Percentiles rank a stretch among this genome's conserved stretches.
Evolutionary conservation across 371 early-diverging fungal genomes (phyloP).

Genomic region (Apophysomyces variabilis): DNA sequence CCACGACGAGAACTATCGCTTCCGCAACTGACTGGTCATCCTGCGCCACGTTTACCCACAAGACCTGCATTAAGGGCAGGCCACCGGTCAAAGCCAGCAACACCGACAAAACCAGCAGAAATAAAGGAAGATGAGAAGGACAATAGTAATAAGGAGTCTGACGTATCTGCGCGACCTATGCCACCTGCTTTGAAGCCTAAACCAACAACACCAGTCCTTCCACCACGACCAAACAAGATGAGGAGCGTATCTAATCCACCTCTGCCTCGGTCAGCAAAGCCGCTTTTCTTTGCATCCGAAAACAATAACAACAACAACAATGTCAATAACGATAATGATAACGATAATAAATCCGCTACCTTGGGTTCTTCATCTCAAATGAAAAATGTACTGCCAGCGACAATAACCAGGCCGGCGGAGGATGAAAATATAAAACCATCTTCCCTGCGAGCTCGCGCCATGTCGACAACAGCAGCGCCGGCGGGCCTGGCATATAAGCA

Average conservation of each 20-base stretch:
- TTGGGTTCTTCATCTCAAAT: neutral
- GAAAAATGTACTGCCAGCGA: neutral
- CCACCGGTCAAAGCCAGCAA: constrained; percentile 22
- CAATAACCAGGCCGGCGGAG: neutral
- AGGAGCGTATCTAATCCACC: constrained; percentile 37
- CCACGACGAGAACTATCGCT: neutral
- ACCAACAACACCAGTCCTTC: constrained; percentile 22
- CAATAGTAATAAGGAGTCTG: neutral
- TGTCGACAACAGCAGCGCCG: constrained; percentile 28
- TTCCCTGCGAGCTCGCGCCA: constrained; percentile 20
- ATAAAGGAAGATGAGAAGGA: neutral
- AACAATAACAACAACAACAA: neutral
- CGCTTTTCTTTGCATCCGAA: neutral
- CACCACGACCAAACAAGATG: constrained; percentile 29
- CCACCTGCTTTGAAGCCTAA: constrained; percentile 39
- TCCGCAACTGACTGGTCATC: constrained; percentile 23
- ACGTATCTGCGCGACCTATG: neutral
- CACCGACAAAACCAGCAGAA: constrained; percentile 6
- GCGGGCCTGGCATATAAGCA: constrained; percentile 7
- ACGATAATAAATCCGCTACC: neutral
- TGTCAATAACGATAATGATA: neutral
- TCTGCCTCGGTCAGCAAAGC: constrained; percentile 19
- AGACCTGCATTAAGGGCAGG: constrained; percentile 31
- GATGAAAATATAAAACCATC: constrained; percentile 28
- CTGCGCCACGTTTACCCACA: constrained; percentile 48